A percentile compares a stretch with the other conserved stretches of the same genome.
Conservation (phyloP, 495 filamentous ascomycete species). For the Penicillium pancosmium region DNA sequence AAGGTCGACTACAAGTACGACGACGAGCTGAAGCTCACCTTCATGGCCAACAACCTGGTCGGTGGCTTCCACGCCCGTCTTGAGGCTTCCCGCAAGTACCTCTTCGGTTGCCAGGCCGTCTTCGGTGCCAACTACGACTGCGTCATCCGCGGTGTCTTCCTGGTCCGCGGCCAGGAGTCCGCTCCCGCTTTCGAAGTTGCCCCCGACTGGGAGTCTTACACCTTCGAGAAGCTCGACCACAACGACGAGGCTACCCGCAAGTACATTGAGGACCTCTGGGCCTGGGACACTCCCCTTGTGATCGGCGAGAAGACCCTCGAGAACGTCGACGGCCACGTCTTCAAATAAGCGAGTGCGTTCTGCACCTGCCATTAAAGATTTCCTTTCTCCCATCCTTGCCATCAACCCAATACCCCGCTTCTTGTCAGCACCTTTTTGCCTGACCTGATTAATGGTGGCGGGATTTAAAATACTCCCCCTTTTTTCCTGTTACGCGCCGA, state of each 20-base stretch:
- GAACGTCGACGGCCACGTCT: constrained; percentile 91
- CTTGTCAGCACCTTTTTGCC: constrained; percentile 1
- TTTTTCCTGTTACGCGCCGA: constrained; percentile 31
- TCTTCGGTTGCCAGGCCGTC: constrained; percentile 91
- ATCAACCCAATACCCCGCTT: constrained; percentile 11
- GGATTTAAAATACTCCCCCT: constrained; percentile 22
- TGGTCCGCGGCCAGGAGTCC: constrained; percentile 89
- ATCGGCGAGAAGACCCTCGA: constrained; percentile 79
- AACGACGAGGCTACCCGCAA: constrained; percentile 78
- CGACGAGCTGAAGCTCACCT: constrained; percentile 91
- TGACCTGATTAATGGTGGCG: constrained; percentile 3
- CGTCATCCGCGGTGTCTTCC: constrained; percentile 85
- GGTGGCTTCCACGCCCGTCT: constrained; percentile 96
- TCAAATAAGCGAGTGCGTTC: constrained; percentile 75
- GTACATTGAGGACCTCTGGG: constrained; percentile 85
- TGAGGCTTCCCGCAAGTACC: constrained; percentile 96
- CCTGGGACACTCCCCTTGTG: constrained; percentile 78
- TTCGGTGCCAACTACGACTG: constrained; percentile 87
- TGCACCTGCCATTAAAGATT: background rate
- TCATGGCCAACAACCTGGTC: constrained; percentile 98
- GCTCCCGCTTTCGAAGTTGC: constrained; percentile 91
- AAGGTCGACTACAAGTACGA: constrained; percentile 95
- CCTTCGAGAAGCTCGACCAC: constrained; percentile 93
- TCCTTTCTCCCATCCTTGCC: constrained; percentile 13
- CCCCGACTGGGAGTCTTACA: constrained; percentile 95